Base-by-base conservation (phyloP, 495 filamentous ascomycete genomes). In the Glarea lozoyensis region DNA sequence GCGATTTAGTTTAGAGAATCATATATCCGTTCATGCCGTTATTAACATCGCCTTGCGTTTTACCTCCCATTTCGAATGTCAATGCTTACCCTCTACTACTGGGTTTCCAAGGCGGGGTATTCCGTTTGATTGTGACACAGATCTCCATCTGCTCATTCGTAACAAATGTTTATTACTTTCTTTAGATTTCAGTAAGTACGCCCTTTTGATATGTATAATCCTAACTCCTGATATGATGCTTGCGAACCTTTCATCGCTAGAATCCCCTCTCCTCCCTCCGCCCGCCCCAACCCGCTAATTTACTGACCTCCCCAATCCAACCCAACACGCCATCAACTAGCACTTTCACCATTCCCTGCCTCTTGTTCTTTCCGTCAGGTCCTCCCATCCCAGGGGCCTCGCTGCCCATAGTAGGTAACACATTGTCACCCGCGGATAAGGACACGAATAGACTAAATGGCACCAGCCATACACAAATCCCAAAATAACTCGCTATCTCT, bases 401-500 rank as follows among this genome's bases (percentile, higher is more conserved):
- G 40, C 56, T 71, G 27, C 64, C 68, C 70, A 94, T 96, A 35
- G 79, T 89, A 2, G 92, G 92, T 45, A 98, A 66, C 10, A 97
- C 84, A 60, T 97, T 96, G 51, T 98, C 92, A 33, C 87, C 83
- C 1, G 92, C 93, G 13, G 84, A 90, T 13, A 98, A 65, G 41
- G 82, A 88, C 21, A 98, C 90, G 55, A 98, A 98, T 25, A 98
- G 73, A 19, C 89, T 80, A 61, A 98, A 98, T 0, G 92, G 92
- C 1, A 96, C 84, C 10, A 98, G 72, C 92, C 92, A 98, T 11
- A 98, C 87, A 58, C 87, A 95, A 7, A 98, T 69, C 3, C 92
- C 92, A 55, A 98, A 98, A 60, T 90, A 98, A 1, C 86, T 90
- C 0, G 90, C 88, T 30, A 98, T 88, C 61, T 97, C 88, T 9